phyloP scores from a whole-genome alignment of 2,329 filamentous ascomycete genomes.

The Sordariomycetes sp. region DNA sequence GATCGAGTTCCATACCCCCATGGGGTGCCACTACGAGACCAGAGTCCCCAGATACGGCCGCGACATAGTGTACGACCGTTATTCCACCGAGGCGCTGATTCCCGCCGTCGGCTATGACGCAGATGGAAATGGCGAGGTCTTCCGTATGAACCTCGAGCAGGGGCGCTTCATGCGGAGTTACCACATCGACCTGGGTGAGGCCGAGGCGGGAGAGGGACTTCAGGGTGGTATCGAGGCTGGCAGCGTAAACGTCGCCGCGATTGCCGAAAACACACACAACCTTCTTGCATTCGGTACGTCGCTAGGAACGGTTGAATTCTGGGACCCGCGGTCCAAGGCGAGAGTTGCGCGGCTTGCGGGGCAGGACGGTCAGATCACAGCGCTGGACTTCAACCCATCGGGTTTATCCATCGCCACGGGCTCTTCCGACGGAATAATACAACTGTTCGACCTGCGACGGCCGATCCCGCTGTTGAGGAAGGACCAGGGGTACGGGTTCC shows the following conservation, averaged over 20 bases:
- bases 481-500: constrained; percentile 90
- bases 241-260: constrained; percentile 73
- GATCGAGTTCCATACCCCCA: constrained; percentile 85
- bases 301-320: constrained; percentile 91
- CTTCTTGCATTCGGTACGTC: constrained; percentile 88
- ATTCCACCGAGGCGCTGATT: constrained; percentile 72
- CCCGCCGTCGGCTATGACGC: constrained; percentile 78
- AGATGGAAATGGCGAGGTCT: constrained; percentile 84
- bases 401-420: constrained; percentile 79
- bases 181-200: constrained; percentile 69
- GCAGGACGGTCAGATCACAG: constrained; percentile 64
- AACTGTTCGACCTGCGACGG: constrained; percentile 84
- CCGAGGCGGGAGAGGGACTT: constrained; percentile 48
- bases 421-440: constrained; percentile 75
- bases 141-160: constrained; percentile 78
- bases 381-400: constrained; percentile 72
- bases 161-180: constrained; percentile 93
- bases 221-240: constrained; percentile 81
- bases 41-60: constrained; percentile 86
- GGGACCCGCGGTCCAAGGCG: constrained; percentile 77
- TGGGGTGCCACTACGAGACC: constrained; percentile 78
- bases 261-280: constrained; percentile 83
- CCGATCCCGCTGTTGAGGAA: constrained; percentile 78
- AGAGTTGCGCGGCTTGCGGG: constrained; percentile 64
- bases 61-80: constrained; percentile 73